Conservation (phyloP, 305 asterid genomes). For the Andrographis paniculata region DNA sequence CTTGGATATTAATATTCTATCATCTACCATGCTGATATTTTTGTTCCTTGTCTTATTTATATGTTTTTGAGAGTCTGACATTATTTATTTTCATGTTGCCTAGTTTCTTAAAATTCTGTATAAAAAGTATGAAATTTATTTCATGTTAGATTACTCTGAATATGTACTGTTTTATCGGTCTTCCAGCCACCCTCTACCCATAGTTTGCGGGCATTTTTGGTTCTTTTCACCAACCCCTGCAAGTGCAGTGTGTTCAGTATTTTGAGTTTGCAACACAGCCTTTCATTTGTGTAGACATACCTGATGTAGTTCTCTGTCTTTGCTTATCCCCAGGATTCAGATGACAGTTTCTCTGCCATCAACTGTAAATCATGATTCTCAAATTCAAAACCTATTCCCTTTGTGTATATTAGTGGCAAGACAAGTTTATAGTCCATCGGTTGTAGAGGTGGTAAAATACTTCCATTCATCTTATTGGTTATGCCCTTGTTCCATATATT, state of each 20-base stretch:
- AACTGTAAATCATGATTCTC: slow-evolving; percentile 55
- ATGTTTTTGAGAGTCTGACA: too few species aligned
- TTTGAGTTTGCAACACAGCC: too few species aligned
- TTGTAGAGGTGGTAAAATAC: slow-evolving; percentile 47
- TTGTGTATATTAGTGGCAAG: slow-evolving; percentile 78
- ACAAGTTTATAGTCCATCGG: slow-evolving; percentile 49
- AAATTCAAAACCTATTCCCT: slow-evolving; percentile 67
- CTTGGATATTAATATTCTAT: slow-evolving; percentile 3
- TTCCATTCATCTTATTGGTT: slow-evolving; percentile 17
- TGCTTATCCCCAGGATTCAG: slow-evolving; percentile 52
- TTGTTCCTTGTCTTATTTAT: neutral
- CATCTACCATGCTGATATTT: slow-evolving; percentile 4
- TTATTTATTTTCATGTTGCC: too few species aligned
- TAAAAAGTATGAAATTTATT: slow-evolving; percentile 9
- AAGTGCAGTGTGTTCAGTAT: neutral
- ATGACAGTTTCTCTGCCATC: slow-evolving; percentile 69
- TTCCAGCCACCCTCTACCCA: slow-evolving; percentile 7
- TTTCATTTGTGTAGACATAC: neutral
- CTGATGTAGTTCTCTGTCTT: slow-evolving; percentile 13
- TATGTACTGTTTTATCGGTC: slow-evolving; percentile 14
- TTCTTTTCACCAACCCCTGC: neutral
- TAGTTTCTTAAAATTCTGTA: slow-evolving; percentile 7
- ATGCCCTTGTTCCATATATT: slow-evolving; percentile 17
- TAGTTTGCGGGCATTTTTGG: slow-evolving; percentile 2
- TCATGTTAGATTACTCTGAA: slow-evolving; percentile 4